A percentile compares a stretch with the other conserved stretches of the same genome.
These are phyloP conservation scores for Chalciporus sp. DNA, from an alignment of 1,284 basidiomycete species.

Conservation along the genomic window DNA sequence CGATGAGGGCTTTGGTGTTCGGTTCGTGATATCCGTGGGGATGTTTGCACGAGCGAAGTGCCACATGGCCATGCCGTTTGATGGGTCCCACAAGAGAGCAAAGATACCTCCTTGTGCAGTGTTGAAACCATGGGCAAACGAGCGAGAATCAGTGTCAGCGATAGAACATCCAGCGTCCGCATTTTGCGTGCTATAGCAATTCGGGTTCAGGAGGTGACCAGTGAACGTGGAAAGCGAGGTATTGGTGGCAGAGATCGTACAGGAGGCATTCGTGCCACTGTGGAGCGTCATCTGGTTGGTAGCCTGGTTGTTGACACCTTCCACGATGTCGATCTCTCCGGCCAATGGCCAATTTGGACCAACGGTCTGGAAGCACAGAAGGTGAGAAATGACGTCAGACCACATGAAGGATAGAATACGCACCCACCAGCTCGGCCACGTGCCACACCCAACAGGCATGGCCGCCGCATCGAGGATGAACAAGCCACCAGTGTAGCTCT, in stretches of 20 bases:
- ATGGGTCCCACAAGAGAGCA: constrained; percentile 68
- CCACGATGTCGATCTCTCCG: constrained; percentile 73
- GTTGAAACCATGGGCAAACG: constrained; percentile 78
- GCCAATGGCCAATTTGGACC: constrained; percentile 73
- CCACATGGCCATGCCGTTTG: constrained; percentile 74
- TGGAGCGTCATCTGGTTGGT: constrained; percentile 77
- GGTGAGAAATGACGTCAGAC: background rate
- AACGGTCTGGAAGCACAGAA: constrained; percentile 34
- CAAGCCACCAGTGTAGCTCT: constrained; percentile 67
- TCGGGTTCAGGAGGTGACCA: constrained; percentile 36
- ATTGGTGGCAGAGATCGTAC: constrained; percentile 17
- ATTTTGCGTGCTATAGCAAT: constrained; percentile 43
- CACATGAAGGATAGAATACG: constrained; percentile 27
- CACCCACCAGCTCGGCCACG: constrained; percentile 75
- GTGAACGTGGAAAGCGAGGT: constrained; percentile 20
- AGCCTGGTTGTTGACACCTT: constrained; percentile 62
- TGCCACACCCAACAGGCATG: constrained; percentile 80
- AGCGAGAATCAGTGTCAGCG: constrained; percentile 37
- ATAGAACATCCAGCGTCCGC: constrained; percentile 58
- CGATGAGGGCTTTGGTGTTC: constrained; percentile 57
- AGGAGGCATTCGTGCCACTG: constrained; percentile 39
- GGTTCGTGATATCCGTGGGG: constrained; percentile 65
- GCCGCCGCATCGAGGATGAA: constrained; percentile 77
- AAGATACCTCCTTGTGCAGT: constrained; percentile 69
- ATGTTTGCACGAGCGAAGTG: constrained; percentile 69